phyloP scores from a whole-genome alignment of 805 yeast species.

The Middelhovenomyces tepae region DNA sequence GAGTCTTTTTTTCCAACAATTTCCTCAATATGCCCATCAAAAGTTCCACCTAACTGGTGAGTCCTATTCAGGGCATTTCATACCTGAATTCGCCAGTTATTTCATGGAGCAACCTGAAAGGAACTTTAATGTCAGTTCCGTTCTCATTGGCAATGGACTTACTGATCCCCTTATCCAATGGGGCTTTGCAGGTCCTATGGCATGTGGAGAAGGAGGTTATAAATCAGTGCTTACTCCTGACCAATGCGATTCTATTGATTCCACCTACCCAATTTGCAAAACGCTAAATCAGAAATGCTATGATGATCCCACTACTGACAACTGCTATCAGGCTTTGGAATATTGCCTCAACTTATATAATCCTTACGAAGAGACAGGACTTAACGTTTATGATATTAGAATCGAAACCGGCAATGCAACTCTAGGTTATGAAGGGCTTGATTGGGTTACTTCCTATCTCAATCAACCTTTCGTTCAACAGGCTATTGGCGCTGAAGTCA shows the following conservation, averaged over 20 bases:
- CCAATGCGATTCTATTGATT: slow-evolving; percentile 61
- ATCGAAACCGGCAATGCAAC: slow-evolving; percentile 39
- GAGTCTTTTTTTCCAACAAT: slow-evolving; percentile 69
- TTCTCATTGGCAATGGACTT: slow-evolving; percentile 84
- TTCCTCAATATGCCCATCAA: slow-evolving; percentile 44
- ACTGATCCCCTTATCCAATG: slow-evolving; percentile 80
- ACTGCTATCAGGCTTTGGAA: slow-evolving; percentile 86
- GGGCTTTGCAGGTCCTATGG: slow-evolving; percentile 81
- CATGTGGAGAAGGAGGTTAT: slow-evolving; percentile 86
- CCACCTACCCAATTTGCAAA: slow-evolving; percentile 62
- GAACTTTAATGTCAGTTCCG: slow-evolving; percentile 59
- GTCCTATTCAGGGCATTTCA: slow-evolving; percentile 84
- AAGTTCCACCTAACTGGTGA: slow-evolving; percentile 86
- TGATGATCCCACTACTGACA: slow-evolving; percentile 55
- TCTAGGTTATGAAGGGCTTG: slow-evolving; percentile 68
- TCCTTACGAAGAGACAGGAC: slow-evolving; percentile 71
- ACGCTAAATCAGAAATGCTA: slow-evolving; percentile 68
- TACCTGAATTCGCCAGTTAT: slow-evolving; percentile 82
- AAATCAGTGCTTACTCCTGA: slow-evolving; percentile 68
- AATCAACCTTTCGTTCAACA: slow-evolving; percentile 63
- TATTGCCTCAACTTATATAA: slow-evolving; percentile 79
- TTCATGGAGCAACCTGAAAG: slow-evolving; percentile 59
- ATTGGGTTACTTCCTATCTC: slow-evolving; percentile 64
- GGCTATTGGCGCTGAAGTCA: slow-evolving; percentile 82
- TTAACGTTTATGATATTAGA: slow-evolving; percentile 83